Evolutionary conservation across 1,284 basidiomycete genomes (phyloP).

Genomic region (Rhodotorula sp.): DNA sequence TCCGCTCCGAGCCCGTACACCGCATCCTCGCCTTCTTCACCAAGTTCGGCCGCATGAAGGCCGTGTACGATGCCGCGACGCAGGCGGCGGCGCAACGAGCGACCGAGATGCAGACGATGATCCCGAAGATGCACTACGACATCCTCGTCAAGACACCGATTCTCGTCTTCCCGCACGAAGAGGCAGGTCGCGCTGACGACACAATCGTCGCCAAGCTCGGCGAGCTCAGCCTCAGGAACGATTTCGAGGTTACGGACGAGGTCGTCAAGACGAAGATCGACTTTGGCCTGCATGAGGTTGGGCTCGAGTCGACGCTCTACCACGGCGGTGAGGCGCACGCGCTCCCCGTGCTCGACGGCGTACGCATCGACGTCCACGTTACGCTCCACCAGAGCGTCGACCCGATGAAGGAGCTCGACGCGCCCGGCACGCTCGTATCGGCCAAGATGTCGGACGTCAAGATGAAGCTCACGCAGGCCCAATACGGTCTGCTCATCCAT

Average conservation of each 20-base stretch:
- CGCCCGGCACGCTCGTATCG: conserved; percentile 52
- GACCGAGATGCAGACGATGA: conserved; percentile 54
- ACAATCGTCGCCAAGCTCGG: conserved; percentile 79
- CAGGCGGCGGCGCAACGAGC: conserved; percentile 78
- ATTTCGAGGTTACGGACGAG: conserved; percentile 60
- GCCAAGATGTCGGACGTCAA: conserved; percentile 86
- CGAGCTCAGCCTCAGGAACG: conserved; percentile 81
- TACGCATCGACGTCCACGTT: conserved; percentile 71
- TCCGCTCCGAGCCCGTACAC: conserved; percentile 81
- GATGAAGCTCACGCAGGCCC: conserved; percentile 83
- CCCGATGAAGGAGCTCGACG: conserved; percentile 39
- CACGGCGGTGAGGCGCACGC: conserved; percentile 54
- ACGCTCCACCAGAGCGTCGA: conserved; percentile 62
- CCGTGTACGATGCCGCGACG: conserved; percentile 92
- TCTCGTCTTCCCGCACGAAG: conserved; percentile 78
- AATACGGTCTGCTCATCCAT: conserved; percentile 75
- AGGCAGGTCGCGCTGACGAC: conserved; percentile 62
- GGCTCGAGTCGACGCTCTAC: conserved; percentile 69
- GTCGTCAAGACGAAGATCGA: conserved; percentile 60
- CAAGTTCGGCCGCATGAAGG: conserved; percentile 87
- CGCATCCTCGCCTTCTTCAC: conserved; percentile 80
- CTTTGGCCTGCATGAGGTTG: conserved; percentile 82
- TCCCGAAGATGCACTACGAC: conserved; percentile 77
- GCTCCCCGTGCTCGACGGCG: conserved; percentile 90
- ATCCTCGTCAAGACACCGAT: conserved; percentile 90